Conservation (phyloP, 2,329 filamentous ascomycete genomes). For the Neonectria hederae region DNA sequence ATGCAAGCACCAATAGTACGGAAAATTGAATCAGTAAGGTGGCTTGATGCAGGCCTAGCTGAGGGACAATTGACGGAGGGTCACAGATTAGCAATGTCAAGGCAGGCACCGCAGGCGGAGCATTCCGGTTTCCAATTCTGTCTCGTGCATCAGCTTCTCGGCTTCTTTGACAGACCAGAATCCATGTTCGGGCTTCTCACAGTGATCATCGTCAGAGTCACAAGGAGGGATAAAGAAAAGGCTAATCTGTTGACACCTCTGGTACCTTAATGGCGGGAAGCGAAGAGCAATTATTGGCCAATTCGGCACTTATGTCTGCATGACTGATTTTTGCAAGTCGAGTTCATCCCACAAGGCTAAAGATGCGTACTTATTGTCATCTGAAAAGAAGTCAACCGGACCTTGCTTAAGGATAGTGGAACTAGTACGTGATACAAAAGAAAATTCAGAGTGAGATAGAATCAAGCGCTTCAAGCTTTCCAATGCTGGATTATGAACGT, state of each 20-base stretch:
- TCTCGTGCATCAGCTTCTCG: background rate
- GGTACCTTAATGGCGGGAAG: constrained; percentile 28
- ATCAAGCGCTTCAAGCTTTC: background rate
- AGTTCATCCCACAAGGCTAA: background rate
- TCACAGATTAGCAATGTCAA: background rate
- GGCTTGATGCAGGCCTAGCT: background rate
- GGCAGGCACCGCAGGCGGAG: background rate
- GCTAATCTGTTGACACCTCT: constrained; percentile 28
- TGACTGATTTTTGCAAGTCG: background rate
- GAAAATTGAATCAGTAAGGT: background rate
- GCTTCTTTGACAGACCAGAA: background rate
- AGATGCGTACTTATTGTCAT: background rate
- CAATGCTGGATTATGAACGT: background rate
- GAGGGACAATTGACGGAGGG: background rate
- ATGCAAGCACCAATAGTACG: too few relatives aligned
- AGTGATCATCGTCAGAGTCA: background rate
- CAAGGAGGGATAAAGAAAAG: constrained; percentile 17
- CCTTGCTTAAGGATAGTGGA: background rate
- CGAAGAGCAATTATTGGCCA: background rate
- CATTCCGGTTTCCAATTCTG: background rate
- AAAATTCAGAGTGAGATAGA: background rate
- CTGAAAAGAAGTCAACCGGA: background rate
- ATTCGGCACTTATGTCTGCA: constrained; percentile 1
- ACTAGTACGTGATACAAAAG: background rate
- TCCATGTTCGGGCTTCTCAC: background rate